Evolutionary conservation across 169 alveolate genomes (phyloP).

Genomic region (Miamiensis avidus): DNA sequence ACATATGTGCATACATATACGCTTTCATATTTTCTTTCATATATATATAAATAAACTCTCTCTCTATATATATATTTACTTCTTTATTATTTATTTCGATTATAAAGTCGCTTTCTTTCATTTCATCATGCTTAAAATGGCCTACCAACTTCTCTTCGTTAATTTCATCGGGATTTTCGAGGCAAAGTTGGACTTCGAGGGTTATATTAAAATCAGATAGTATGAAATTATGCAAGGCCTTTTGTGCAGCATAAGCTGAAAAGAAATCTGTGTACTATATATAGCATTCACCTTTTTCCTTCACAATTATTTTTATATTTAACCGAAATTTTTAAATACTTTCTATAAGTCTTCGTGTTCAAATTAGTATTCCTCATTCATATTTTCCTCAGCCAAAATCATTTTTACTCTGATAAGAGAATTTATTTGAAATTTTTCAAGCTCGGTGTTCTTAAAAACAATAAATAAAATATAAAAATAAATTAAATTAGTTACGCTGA

Average conservation of each 20-base stretch:
- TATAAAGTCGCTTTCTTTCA: slow-evolving; percentile 10
- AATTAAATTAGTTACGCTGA: no score
- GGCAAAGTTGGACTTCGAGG: slow-evolving; percentile 14
- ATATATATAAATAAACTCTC: not conserved
- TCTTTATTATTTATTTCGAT: slow-evolving; percentile 10
- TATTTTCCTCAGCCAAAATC: not conserved
- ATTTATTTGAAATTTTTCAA: not conserved
- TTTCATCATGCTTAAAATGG: slow-evolving; percentile 18
- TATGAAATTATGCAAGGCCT: not conserved
- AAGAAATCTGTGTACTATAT: not conserved
- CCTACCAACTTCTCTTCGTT: slow-evolving; percentile 15
- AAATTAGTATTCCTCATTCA: not conserved
- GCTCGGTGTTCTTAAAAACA: not conserved
- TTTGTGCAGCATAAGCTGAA: not conserved
- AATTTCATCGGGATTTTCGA: slow-evolving; percentile 15
- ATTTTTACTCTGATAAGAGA: not conserved
- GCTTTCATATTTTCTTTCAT: no score
- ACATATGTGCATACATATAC: not conserved
- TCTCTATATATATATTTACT: not conserved
- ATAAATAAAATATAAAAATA: no score
- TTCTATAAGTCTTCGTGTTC: not conserved
- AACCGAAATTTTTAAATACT: not conserved
- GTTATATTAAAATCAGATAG: not conserved
- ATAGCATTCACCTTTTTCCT: not conserved
- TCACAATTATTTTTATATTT: not conserved